phyloP scores from a whole-genome alignment of 202 grass and related monocot species.

The Saccharum hybrid region DNA sequence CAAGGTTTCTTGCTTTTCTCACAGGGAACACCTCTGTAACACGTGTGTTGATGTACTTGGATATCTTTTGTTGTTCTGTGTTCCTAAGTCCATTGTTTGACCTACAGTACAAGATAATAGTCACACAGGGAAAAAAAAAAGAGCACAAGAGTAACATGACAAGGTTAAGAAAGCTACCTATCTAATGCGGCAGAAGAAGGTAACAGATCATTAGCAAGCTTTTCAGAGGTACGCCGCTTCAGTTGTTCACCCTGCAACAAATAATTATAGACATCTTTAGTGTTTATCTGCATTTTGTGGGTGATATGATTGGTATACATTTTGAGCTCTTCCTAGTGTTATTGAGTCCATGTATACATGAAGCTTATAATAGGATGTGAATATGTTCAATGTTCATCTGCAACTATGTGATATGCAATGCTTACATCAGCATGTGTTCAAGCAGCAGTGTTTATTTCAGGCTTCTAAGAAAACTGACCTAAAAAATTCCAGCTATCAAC shows the following conservation, averaged over 20 bases:
- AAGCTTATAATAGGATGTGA: constrained; percentile 3
- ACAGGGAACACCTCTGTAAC: constrained; percentile 81
- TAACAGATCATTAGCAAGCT: constrained; percentile 41
- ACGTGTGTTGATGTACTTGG: constrained; percentile 71
- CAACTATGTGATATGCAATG: background rate
- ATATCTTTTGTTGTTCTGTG: constrained; percentile 57
- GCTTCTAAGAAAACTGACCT: background rate
- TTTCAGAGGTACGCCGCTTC: constrained; percentile 60
- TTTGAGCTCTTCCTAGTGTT: background rate
- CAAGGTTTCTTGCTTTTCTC: constrained; percentile 67
- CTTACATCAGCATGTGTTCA: background rate
- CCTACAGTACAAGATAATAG: constrained; percentile 39
- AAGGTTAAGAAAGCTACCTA: constrained; percentile 44
- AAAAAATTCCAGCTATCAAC: background rate
- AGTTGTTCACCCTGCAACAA: constrained; percentile 77
- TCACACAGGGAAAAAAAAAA: background rate
- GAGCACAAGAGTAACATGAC: constrained; percentile 13
- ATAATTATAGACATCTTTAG: constrained; percentile 28
- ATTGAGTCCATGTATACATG: background rate
- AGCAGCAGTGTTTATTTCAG: background rate
- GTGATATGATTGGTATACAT: background rate
- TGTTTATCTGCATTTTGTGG: background rate
- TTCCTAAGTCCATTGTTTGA: constrained; percentile 46
- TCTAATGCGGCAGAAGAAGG: constrained; percentile 48
- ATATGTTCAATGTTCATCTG: background rate